Evolutionary conservation across 2,329 filamentous ascomycete genomes (phyloP).

Genomic region (Neoascochyta sp.): DNA sequence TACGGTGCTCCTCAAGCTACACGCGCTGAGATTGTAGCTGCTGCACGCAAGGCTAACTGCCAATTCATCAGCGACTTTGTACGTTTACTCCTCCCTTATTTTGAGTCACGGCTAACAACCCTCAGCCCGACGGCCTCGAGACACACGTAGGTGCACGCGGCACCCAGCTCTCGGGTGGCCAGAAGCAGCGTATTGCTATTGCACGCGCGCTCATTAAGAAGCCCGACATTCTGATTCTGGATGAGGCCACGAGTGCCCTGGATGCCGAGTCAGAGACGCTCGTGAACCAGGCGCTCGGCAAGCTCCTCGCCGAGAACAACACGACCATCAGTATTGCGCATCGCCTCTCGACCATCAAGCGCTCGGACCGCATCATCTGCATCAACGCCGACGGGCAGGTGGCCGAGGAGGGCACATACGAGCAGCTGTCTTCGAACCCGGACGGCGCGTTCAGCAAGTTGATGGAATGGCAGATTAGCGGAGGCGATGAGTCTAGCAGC

Average conservation of each 20-base stretch:
- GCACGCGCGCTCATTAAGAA: slow-evolving; percentile 91
- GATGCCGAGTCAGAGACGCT: slow-evolving; percentile 96
- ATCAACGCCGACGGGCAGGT: slow-evolving; percentile 82
- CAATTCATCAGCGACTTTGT: slow-evolving; percentile 92
- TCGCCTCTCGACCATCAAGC: slow-evolving; percentile 91
- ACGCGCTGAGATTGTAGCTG: slow-evolving; percentile 75
- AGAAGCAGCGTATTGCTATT: slow-evolving; percentile 97
- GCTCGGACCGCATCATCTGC: slow-evolving; percentile 91
- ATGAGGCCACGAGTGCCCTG: slow-evolving; percentile 90
- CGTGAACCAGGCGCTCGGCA: slow-evolving; percentile 83
- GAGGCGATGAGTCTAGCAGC: slow-evolving; percentile 56
- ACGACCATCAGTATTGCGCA: slow-evolving; percentile 98
- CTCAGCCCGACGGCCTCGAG: slow-evolving; percentile 80
- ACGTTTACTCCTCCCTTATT: slow-evolving; percentile 33
- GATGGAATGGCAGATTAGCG: slow-evolving; percentile 99
- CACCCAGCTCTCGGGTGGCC: slow-evolving; percentile 89
- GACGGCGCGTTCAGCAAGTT: slow-evolving; percentile 86
- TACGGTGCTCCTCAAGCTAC: slow-evolving; percentile 82
- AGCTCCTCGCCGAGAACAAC: slow-evolving; percentile 78
- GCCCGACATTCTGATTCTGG: slow-evolving; percentile 92
- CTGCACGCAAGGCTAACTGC: slow-evolving; percentile 90
- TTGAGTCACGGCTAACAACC: slow-evolving; percentile 13
- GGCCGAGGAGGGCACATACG: slow-evolving; percentile 84
- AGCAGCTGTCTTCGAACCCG: slow-evolving; percentile 66
- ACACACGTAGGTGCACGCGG: slow-evolving; percentile 90